Conservation (phyloP, 441 rosid genomes). For the Eutrema salsugineum region DNA sequence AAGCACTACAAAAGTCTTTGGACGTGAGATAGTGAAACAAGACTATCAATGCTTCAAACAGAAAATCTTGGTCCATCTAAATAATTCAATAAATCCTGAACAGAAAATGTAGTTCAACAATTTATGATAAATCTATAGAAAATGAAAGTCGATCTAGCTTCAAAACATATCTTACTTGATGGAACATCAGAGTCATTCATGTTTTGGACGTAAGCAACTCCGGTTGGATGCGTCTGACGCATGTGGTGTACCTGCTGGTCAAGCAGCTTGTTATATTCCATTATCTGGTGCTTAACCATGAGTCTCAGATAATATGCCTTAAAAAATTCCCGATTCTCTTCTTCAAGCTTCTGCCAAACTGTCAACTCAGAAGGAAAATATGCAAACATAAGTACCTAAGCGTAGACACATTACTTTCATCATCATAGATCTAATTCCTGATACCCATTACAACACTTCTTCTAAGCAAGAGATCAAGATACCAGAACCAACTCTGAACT, state of each 20-base stretch:
- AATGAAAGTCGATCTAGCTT: background rate
- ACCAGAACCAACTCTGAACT: background rate
- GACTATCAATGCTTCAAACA: too few species aligned
- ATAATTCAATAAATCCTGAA: too few species aligned
- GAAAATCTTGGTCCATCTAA: too few species aligned
- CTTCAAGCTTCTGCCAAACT: constrained; percentile 98
- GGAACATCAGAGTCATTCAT: constrained; percentile 62
- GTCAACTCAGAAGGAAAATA: constrained; percentile 19
- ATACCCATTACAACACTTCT: background rate
- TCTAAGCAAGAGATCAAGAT: background rate
- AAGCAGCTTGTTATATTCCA: constrained; percentile 82
- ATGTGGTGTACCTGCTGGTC: constrained; percentile 72
- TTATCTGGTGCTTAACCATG: constrained; percentile 74
- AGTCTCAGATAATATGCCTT: constrained; percentile 79
- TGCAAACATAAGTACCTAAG: background rate
- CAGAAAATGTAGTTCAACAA: background rate
- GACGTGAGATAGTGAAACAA: background rate
- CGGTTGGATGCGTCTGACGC: constrained; percentile 58
- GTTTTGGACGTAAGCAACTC: constrained; percentile 47
- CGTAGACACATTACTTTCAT: background rate
- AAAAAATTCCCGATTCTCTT: constrained; percentile 84
- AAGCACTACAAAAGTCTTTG: background rate
- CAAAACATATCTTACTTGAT: constrained; percentile 42
- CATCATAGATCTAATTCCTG: background rate
- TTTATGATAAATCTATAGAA: background rate